Conservation (phyloP, 495 filamentous ascomycete genomes). For the Xylaria sp. region DNA sequence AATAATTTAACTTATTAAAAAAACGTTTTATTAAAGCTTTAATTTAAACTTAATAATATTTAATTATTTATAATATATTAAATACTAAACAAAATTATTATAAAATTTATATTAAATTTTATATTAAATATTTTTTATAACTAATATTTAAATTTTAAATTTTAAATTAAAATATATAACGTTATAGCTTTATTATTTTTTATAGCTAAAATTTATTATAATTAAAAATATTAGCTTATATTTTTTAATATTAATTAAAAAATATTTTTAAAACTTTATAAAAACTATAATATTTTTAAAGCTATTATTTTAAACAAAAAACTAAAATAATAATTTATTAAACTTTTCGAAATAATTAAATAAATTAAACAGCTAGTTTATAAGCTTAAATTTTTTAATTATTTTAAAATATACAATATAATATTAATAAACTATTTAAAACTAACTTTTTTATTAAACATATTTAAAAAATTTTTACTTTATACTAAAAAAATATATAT, state of each 20-base stretch:
- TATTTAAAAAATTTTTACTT: conserved; percentile 7
- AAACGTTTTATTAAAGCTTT: not conserved
- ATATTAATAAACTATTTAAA: conserved; percentile 19
- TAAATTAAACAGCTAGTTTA: not conserved
- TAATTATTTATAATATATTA: not conserved
- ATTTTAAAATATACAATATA: conserved; percentile 18
- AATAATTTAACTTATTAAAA: not conserved
- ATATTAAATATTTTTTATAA: conserved; percentile 10
- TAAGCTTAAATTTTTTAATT: conserved; percentile 6
- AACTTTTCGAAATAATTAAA: conserved; percentile 6
- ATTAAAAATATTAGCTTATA: conserved; percentile 9
- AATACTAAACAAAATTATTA: conserved; percentile 11
- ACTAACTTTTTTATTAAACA: conserved; percentile 9
- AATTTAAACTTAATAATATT: conserved; percentile 22
- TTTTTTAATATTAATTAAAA: conserved; percentile 9
- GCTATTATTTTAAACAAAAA: no score
- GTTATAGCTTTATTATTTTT: conserved; percentile 7
- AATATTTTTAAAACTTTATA: conserved; percentile 3
- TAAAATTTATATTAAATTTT: conserved; percentile 20
- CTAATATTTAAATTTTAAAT: not conserved
- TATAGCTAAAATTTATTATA: conserved; percentile 15
- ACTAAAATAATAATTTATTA: conserved; percentile 2
- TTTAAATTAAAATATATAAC: conserved; percentile 7
- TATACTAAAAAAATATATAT: conserved; percentile 1
- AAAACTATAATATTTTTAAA: conserved; percentile 8